Base-by-base conservation (phyloP, 805 yeast species). In the Pichia ethanolica region DNA sequence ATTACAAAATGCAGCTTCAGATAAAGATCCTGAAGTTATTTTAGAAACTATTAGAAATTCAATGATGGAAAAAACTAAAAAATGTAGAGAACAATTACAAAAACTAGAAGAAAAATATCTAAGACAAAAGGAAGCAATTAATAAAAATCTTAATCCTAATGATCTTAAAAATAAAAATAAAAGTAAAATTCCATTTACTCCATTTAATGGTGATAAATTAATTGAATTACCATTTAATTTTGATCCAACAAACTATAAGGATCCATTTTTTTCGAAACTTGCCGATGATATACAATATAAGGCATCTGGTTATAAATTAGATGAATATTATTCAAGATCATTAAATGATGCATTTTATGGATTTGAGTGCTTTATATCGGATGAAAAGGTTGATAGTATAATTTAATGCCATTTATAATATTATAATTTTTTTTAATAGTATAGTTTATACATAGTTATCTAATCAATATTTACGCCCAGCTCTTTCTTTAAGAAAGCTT, bases 341-440 rank as follows among this genome's bases (percentile, higher is more conserved):
- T 70, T 93, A 46, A 85, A 86, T 50, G 93, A 86, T 56, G 97
- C 98, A 6, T 91, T 90, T 58, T 79, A 82, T 70, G 97, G 98
- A 0, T 70, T 93, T 52, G 90, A 88, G 13, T 89, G 97, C 64
- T 75, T 83, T 50, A 77, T 93, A 30, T 83, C 80, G 38, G 73
- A 70, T 39, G 90, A 85, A 55, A 73, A 77, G 20, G 20, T 20
- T 20, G 20, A 20, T 20, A 20, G 20, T 3, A 20, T 20, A 20
- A 20, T 20, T 20, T 20, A 20, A 20, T 20, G 20, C 44, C 4
- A 9, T 36, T 35, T 46, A 46, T 13, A 25, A 5, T 48, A 20
- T 20, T 3, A 20, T 20, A 20, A 20, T 20, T 20, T 20, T 20
- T 20, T 20, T 20, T 20, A 20, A 20, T 20, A 20, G 20, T 20